These are phyloP conservation scores for Scedosporium minutisporum DNA, from an alignment of 2,329 filamentous ascomycete genomes.

Conservation along the genomic window DNA sequence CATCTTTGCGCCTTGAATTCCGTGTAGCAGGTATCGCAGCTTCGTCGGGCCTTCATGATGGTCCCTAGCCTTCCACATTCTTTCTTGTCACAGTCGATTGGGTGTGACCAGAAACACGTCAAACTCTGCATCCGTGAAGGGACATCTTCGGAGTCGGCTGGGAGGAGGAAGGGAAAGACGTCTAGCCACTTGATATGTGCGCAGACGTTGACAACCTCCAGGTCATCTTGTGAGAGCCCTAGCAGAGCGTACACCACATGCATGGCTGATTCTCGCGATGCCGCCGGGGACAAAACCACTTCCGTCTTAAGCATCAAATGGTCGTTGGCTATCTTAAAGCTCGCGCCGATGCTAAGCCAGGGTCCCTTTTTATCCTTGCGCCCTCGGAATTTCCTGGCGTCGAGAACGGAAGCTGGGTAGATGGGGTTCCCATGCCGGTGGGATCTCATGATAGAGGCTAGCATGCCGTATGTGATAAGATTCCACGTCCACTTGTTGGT, in stretches of 20 bases:
- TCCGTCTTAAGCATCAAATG: not conserved
- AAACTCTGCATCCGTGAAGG: not conserved
- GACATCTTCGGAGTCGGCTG: not conserved
- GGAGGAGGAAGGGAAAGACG: not conserved
- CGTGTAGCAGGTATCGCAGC: not conserved
- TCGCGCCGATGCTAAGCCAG: not conserved
- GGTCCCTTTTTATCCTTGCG: not conserved
- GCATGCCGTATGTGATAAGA: not conserved
- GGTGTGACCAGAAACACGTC: not conserved
- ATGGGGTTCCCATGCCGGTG: not conserved
- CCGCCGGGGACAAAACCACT: not conserved
- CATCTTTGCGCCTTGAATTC: not conserved
- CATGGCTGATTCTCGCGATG: not conserved
- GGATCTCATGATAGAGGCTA: not conserved
- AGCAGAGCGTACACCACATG: too few relatives aligned
- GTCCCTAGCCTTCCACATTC: not conserved
- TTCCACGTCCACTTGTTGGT: not conserved
- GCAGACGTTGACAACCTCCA: not conserved
- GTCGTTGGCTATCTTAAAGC: not conserved
- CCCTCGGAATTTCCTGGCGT: not conserved
- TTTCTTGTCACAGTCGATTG: not conserved
- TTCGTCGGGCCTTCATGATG: not conserved
- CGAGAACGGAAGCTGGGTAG: not conserved
- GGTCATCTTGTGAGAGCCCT: not conserved
- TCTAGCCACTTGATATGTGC: not conserved